phyloP scores from a whole-genome alignment of 257 asterid genomes.

The Fraxinus excelsior region DNA sequence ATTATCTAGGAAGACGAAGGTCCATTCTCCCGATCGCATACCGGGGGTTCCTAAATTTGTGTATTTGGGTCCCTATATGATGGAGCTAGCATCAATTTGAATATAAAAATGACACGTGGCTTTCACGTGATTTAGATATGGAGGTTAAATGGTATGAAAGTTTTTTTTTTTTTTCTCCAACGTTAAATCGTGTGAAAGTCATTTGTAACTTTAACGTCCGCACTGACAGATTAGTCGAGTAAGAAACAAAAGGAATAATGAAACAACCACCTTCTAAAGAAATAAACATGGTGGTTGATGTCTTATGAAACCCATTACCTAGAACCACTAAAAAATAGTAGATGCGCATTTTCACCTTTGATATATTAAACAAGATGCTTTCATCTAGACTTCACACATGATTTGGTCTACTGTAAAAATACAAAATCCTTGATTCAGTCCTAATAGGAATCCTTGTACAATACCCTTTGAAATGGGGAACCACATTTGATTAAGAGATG shows the following conservation, averaged over 20 bases:
- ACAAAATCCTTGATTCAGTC: not conserved
- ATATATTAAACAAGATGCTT: conserved; percentile 8
- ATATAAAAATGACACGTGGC: too few species aligned
- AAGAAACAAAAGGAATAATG: not conserved
- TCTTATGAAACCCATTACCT: conserved; percentile 20
- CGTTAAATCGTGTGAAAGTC: too few species aligned
- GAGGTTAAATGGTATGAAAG: too few species aligned
- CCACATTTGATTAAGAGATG: not conserved
- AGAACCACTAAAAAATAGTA: conserved; percentile 7
- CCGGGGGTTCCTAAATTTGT: too few species aligned
- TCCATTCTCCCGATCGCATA: not conserved
- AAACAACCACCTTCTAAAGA: conserved; percentile 4
- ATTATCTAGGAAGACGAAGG: too few species aligned
- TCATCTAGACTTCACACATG: not conserved
- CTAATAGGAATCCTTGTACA: not conserved
- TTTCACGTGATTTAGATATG: too few species aligned
- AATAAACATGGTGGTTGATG: conserved; percentile 22
- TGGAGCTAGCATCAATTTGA: too few species aligned
- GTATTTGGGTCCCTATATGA: too few species aligned
- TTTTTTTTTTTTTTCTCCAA: too few species aligned
- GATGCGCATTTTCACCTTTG: conserved; percentile 8
- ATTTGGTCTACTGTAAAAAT: not conserved
- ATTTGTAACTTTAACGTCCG: too few species aligned
- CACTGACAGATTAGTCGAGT: too few species aligned
- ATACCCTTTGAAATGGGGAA: not conserved